These are phyloP conservation scores for Patellaria atrata DNA, from an alignment of 495 filamentous ascomycete species.

Conservation along the genomic window DNA sequence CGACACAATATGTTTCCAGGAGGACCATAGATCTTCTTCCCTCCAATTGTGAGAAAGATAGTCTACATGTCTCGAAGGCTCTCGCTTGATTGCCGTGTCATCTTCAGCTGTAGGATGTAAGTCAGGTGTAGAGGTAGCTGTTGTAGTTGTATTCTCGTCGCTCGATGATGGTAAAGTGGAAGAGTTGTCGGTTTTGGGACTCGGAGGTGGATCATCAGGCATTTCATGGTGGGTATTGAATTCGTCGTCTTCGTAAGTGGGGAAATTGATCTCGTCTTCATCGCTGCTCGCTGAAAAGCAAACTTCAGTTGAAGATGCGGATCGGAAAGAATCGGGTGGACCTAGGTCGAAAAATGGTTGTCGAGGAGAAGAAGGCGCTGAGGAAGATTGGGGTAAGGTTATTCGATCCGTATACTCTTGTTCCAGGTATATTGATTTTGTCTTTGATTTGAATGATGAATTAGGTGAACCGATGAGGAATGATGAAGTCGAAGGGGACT, in stretches of 20 bases:
- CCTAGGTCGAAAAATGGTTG: constrained; percentile 1
- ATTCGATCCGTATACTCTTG: constrained; percentile 11
- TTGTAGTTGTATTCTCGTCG: constrained; percentile 3
- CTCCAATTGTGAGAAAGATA: constrained; percentile 92
- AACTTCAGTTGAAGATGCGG: constrained; percentile 28
- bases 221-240: constrained; percentile 11
- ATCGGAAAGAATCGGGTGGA: constrained; percentile 12
- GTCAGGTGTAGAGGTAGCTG: constrained; percentile 9
- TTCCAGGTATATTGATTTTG: constrained; percentile 12
- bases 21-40: constrained; percentile 96
- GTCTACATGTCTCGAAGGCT: constrained; percentile 86
- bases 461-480: constrained; percentile 11
- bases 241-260: constrained; percentile 40
- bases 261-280: constrained; percentile 43
- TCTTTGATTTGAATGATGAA: constrained; percentile 2
- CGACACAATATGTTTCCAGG: constrained; percentile 82
- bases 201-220: constrained; percentile 13
- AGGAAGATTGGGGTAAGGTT: constrained; percentile 6
- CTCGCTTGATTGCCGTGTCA: constrained; percentile 59
- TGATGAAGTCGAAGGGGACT: constrained; percentile 14
- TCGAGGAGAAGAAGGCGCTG: constrained; percentile 4
- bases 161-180: constrained; percentile 4
- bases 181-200: constrained; percentile 9
- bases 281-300: constrained; percentile 49
- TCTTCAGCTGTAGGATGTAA: constrained; percentile 47